These are phyloP conservation scores for Ustilago vetiveriae DNA, from an alignment of 1,284 basidiomycete species.

Conservation along the genomic window DNA sequence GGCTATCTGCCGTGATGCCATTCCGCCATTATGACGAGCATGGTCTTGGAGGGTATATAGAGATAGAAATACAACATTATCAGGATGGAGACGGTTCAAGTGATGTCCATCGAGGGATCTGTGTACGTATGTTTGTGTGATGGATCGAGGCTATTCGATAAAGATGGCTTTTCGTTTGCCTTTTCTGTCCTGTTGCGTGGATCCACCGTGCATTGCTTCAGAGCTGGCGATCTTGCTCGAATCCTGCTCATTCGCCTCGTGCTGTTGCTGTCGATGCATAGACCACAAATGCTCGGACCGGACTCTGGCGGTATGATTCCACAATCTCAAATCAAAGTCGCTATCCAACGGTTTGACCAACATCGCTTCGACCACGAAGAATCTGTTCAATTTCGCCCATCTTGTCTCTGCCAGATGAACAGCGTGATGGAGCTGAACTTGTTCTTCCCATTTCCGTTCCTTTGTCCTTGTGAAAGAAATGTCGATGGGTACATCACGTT, in stretches of 20 bases:
- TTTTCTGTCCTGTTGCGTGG: conserved; percentile 7
- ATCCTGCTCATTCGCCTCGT: too few relatives aligned
- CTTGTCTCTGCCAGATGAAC: neutral
- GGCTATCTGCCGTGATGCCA: conserved; percentile 11
- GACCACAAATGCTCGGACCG: conserved; percentile 24
- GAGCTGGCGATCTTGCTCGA: too few relatives aligned
- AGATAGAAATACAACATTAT: neutral
- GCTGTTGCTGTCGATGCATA: neutral
- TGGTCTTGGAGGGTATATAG: neutral
- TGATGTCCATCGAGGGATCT: too few relatives aligned
- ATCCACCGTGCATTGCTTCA: too few relatives aligned
- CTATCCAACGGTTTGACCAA: conserved; percentile 15
- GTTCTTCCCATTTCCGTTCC: neutral
- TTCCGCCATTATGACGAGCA: too few relatives aligned
- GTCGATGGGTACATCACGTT: neutral
- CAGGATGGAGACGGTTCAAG: too few relatives aligned
- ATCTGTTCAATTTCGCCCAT: conserved; percentile 13
- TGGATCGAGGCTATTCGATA: conserved; percentile 2
- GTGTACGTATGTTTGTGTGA: neutral
- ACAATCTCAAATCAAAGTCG: conserved; percentile 25
- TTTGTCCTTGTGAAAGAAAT: neutral
- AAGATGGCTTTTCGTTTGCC: conserved; percentile 23
- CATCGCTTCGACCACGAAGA: conserved; percentile 30
- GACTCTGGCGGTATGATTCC: conserved; percentile 26
- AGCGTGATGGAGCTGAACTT: neutral